Evolutionary conservation across 257 asterid species (phyloP).

Genomic region (Solanum arcanum): DNA sequence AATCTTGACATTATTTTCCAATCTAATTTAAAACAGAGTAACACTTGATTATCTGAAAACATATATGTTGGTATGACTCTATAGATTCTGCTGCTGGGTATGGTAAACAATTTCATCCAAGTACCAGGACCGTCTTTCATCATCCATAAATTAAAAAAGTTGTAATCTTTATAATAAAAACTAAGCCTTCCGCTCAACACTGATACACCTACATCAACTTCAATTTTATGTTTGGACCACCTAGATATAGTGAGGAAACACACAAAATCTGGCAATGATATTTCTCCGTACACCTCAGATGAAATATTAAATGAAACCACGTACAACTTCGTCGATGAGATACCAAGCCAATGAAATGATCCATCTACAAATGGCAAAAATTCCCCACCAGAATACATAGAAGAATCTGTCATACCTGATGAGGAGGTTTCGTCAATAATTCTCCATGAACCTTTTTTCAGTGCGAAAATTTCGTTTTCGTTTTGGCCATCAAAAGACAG

Average conservation of each 20-base stretch:
- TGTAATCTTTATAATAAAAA: neutral
- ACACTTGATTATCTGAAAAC: neutral
- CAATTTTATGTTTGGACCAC: neutral
- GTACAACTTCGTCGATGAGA: neutral
- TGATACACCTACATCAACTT: neutral
- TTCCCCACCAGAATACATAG: neutral
- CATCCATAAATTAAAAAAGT: neutral
- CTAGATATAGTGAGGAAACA: neutral
- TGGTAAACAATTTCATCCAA: neutral
- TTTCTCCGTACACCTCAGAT: neutral
- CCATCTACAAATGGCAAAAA: neutral
- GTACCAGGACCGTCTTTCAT: neutral
- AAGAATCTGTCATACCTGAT: neutral
- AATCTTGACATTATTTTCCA: neutral
- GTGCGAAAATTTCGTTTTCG: neutral
- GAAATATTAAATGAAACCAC: neutral
- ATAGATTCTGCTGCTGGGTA: neutral
- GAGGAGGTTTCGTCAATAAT: neutral
- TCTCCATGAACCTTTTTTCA: neutral
- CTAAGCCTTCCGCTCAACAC: neutral
- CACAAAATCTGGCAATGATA: neutral
- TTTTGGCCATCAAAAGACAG: neutral
- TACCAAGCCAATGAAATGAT: neutral
- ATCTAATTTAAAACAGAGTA: neutral
- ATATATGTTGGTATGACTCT: neutral